Evolutionary conservation across 1,139 yeast genomes (phyloP), one percentile per base, ranked within the genome.

Genomic region (Hanseniaspora gamundiae): DNA sequence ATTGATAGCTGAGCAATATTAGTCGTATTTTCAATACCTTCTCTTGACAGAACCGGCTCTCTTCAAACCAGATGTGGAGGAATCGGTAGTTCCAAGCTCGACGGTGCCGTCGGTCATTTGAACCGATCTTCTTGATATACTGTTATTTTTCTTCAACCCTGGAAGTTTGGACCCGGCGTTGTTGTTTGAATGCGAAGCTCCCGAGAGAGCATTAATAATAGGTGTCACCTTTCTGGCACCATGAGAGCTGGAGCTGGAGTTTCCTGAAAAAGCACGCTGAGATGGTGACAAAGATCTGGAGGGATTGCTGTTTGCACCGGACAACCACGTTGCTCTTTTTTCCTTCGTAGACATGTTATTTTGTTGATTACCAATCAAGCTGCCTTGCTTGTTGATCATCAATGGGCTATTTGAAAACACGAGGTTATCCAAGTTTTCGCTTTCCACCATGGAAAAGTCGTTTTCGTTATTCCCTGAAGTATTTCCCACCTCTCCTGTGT

Each of bases 321-420:
- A 14, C 3, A 33, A n/a, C 36, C 36, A 33, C 20, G 36, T 17
- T 9, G 36, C 36, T 17, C 36, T 33, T n/a, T 33, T 33, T 11
- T 33, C 24, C n/a, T 33, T 33, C n/a, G 36, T 33, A 17, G 36
- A 33, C 36, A 33, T 33, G 22, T 33, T 17, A 13, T 19, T 33
- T 13, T n/a, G 21, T 7, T 33, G 21, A 17, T 22, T 19, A 17
- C 11, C 10, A 17, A 13, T 10, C 19, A n/a, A 13, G 24, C 19
- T 16, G n/a, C 10, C 20, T 9, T 33, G 36, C n/a, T 30, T 14
- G 17, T 14, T n/a, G 3, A 16, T n/a, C 17, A 16, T 4, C 5
- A 16, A 3, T 10, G 14, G 14, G 35, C 17, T 30, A 30, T n/a
- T n/a, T 10, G 35, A 30, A 30, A 30, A 16, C 19, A n/a, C 14